Evolutionary conservation across 768 basidiomycete genomes (phyloP).

Genomic region (Floccularia luteovirens): DNA sequence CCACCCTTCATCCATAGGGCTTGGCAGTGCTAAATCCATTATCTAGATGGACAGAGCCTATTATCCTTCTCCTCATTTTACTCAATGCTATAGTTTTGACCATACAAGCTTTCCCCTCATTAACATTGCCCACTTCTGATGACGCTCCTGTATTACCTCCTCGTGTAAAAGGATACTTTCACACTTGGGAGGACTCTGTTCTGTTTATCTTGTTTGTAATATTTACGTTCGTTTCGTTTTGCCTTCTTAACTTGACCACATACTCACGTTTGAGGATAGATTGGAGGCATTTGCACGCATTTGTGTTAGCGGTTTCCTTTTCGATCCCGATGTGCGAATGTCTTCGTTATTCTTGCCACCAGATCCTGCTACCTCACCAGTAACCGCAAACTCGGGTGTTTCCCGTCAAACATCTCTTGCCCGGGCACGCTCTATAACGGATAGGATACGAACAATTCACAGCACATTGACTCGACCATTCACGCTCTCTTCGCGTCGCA

Average conservation of each 20-base stretch:
- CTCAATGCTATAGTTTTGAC: constrained; percentile 77
- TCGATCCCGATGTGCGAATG: constrained; percentile 71
- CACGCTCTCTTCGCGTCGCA: constrained; percentile 23
- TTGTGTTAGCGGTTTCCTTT: constrained; percentile 79
- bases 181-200: constrained; percentile 81
- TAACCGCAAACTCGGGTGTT: constrained; percentile 15
- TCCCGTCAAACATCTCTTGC: constrained; percentile 28
- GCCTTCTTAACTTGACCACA: not conserved
- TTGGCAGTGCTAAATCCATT: constrained; percentile 1
- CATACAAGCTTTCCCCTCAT: constrained; percentile 63
- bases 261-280: constrained; percentile 30
- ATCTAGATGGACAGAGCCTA: constrained; percentile 77
- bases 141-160: constrained; percentile 31
- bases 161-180: constrained; percentile 66
- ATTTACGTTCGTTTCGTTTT: constrained; percentile 66
- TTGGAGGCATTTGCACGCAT: constrained; percentile 85
- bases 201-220: constrained; percentile 79
- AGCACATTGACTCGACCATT: constrained; percentile 48
- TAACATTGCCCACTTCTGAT: constrained; percentile 44
- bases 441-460: constrained; percentile 36
- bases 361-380: constrained; percentile 20
- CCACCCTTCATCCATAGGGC: constrained; percentile 2
- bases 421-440: constrained; percentile 38
- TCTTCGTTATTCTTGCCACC: constrained; percentile 38
- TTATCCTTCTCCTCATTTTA: constrained; percentile 78